Conservation (phyloP, 2,329 filamentous ascomycete genomes). For the Torrubiella hemipterigena region DNA sequence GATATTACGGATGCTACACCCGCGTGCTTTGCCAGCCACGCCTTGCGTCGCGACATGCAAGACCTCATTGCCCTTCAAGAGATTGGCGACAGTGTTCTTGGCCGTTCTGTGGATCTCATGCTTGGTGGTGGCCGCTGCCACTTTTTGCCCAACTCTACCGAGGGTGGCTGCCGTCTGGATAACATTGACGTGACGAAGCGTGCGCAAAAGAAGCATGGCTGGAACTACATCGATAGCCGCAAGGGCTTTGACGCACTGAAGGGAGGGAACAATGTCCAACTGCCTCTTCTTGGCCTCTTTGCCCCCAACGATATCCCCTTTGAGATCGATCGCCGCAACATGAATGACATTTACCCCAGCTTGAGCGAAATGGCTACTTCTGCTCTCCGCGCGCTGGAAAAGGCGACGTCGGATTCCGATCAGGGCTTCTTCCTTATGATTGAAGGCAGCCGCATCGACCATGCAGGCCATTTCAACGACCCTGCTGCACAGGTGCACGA, state of each 20-base stretch:
- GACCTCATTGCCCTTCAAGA: constrained; percentile 90
- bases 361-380: constrained; percentile 83
- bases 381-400: constrained; percentile 66
- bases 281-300: constrained; percentile 80
- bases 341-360: constrained; percentile 72
- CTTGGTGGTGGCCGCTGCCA: constrained; percentile 88
- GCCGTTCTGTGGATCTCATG: constrained; percentile 81
- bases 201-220: constrained; percentile 65
- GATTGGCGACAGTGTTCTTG: constrained; percentile 76
- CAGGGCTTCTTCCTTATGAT: constrained; percentile 99
- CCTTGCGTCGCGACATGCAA: constrained; percentile 65
- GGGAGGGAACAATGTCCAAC: constrained; percentile 51
- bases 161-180: constrained; percentile 73
- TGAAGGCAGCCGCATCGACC: constrained; percentile 90
- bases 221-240: constrained; percentile 64
- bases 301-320: constrained; percentile 77
- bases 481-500: constrained; percentile 79
- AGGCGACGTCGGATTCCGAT: constrained; percentile 71
- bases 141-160: constrained; percentile 73
- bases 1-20: constrained; percentile 92
- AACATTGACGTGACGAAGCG: constrained; percentile 61
- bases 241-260: constrained; percentile 64
- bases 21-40: constrained; percentile 87
- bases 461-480: constrained; percentile 80
- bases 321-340: constrained; percentile 76